Conservation (phyloP, 2,329 filamentous ascomycete species). For the Monosporascus cannonballus region DNA sequence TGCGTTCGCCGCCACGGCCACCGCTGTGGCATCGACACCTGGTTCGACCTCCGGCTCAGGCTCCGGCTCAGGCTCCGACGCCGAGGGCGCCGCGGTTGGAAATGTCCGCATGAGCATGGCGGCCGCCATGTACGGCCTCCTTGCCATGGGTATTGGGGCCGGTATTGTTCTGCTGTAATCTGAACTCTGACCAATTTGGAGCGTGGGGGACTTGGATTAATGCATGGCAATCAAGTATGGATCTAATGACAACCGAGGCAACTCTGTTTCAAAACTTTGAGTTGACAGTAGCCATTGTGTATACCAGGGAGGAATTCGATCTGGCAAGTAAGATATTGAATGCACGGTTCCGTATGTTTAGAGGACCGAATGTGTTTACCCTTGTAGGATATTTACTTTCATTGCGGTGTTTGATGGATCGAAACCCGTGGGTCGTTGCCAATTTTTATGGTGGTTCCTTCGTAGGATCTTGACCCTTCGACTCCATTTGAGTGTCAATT, state of each 20-base stretch:
- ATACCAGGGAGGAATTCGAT: background rate
- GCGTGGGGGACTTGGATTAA: background rate
- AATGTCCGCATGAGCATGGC: conserved; percentile 34
- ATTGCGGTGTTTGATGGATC: conserved; percentile 7
- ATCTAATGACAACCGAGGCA: background rate
- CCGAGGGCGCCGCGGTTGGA: conserved; percentile 31
- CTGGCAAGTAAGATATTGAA: background rate
- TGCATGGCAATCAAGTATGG: background rate
- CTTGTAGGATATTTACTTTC: conserved; percentile 16
- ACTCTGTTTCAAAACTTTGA: background rate
- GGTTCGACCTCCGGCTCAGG: conserved; percentile 10
- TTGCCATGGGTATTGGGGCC: conserved; percentile 47
- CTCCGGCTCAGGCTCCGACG: conserved; percentile 13
- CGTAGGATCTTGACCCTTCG: no score
- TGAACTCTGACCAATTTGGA: background rate
- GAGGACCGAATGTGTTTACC: conserved; percentile 8
- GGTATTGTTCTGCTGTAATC: conserved; percentile 49
- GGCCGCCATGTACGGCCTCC: conserved; percentile 44
- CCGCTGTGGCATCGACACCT: conserved; percentile 5
- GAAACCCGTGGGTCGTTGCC: background rate
- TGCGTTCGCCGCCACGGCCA: conserved; percentile 26
- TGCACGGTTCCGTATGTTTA: background rate
- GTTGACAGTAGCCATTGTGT: background rate
- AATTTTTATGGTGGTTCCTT: conserved; percentile 3
- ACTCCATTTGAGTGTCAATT: background rate